These are phyloP conservation scores for Colletotrichum brevisporum DNA, from an alignment of 2,329 filamentous ascomycete species.

Conservation along the genomic window DNA sequence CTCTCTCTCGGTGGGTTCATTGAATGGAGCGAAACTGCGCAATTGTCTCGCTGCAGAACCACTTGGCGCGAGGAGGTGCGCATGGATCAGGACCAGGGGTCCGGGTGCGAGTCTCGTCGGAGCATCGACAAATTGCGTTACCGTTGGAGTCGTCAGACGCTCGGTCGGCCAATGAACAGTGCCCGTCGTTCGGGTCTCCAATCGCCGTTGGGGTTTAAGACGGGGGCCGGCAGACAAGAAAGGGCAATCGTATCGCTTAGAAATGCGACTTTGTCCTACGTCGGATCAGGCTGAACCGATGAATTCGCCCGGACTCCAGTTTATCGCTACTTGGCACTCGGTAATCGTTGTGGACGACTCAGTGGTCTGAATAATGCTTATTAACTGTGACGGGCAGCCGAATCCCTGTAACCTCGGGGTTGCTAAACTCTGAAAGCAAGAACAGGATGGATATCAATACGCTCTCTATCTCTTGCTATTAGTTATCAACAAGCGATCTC, in stretches of 20 bases:
- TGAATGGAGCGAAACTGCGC: slow-evolving; percentile 6
- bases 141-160: slow-evolving; percentile 22
- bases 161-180: slow-evolving; percentile 21
- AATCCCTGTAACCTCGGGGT: too few relatives aligned
- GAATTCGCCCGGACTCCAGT: too few relatives aligned
- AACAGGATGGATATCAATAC: too few relatives aligned
- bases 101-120: slow-evolving; percentile 10
- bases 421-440: too few relatives aligned
- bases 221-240: slow-evolving; percentile 7
- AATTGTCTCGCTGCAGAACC: not conserved
- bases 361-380: too few relatives aligned
- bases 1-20: slow-evolving; percentile 18
- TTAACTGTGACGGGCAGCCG: too few relatives aligned
- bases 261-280: slow-evolving; percentile 14
- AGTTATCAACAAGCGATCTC: too few relatives aligned
- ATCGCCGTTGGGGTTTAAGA: slow-evolving; percentile 19
- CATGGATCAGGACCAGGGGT: slow-evolving; percentile 22
- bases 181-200: slow-evolving; percentile 15
- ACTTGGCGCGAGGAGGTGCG: slow-evolving; percentile 4
- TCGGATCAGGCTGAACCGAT: too few relatives aligned
- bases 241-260: slow-evolving; percentile 22
- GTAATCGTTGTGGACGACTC: not conserved
- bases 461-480: too few relatives aligned
- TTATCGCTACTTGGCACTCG: not conserved
- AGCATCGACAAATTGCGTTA: slow-evolving; percentile 16